A percentile compares a stretch with the other conserved stretches of the same genome.
These are phyloP conservation scores for Delitschia confertaspora DNA, from an alignment of 495 filamentous ascomycete species.

Conservation along the genomic window DNA sequence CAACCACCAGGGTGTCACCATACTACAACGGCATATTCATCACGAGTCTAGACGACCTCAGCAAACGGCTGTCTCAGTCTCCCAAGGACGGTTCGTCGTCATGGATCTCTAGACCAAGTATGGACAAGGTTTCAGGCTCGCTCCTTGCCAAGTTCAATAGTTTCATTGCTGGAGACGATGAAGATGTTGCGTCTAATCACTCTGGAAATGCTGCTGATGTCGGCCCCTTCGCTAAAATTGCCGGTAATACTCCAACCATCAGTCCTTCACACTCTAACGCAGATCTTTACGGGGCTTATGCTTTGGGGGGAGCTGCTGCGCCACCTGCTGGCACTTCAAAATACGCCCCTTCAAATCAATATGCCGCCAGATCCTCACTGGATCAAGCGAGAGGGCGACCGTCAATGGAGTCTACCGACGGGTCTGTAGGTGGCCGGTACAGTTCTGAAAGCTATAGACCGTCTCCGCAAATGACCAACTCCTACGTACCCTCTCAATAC, in stretches of 20 bases:
- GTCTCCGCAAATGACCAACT: conserved; percentile 11
- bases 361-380: conserved; percentile 16
- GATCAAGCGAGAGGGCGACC: conserved; percentile 15
- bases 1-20: conserved; percentile 70
- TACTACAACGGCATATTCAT: conserved; percentile 74
- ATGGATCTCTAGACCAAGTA: conserved; percentile 89
- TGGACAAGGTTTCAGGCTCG: conserved; percentile 83
- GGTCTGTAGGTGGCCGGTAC: conserved; percentile 5
- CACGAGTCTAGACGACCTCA: conserved; percentile 69
- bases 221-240: conserved; percentile 74
- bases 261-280: conserved; percentile 69
- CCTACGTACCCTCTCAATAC: conserved; percentile 21
- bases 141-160: conserved; percentile 88
- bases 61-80: conserved; percentile 70
- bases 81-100: conserved; percentile 59
- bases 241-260: conserved; percentile 68
- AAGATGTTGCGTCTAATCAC: conserved; percentile 50
- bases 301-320: conserved; percentile 32
- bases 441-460: conserved; percentile 14
- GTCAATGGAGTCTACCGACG: conserved; percentile 22
- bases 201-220: conserved; percentile 52
- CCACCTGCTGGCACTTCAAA: conserved; percentile 42
- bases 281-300: conserved; percentile 63
- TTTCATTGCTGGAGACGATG: conserved; percentile 88
- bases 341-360: conserved; percentile 48